Evolutionary conservation across 352 stramenopile species (phyloP).

Genomic region (Pythium sp.): DNA sequence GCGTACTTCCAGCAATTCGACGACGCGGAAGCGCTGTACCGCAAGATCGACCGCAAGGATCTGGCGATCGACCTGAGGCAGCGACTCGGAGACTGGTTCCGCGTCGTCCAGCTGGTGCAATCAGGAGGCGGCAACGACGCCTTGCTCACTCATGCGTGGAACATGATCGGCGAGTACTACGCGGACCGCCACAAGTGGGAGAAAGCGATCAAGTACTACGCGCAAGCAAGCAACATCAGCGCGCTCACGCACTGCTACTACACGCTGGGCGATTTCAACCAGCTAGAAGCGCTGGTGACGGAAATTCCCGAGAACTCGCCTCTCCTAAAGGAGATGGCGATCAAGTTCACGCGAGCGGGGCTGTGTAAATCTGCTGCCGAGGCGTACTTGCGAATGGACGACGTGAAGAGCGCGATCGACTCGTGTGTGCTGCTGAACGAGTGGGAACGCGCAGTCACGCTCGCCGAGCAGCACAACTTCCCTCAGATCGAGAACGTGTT

Average conservation of each 20-base stretch:
- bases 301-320: constrained; percentile 80
- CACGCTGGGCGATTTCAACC: constrained; percentile 84
- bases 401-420: constrained; percentile 92
- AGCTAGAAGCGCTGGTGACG: constrained; percentile 82
- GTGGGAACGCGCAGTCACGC: constrained; percentile 87
- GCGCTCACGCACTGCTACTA: constrained; percentile 90
- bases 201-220: constrained; percentile 92
- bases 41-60: constrained; percentile 94
- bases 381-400: constrained; percentile 85
- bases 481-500: constrained; percentile 93
- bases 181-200: constrained; percentile 89
- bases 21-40: constrained; percentile 89
- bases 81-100: constrained; percentile 90
- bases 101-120: constrained; percentile 86
- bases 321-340: constrained; percentile 81
- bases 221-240: constrained; percentile 71
- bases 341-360: constrained; percentile 87
- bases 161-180: constrained; percentile 92
- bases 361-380: constrained; percentile 81
- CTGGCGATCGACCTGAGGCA: constrained; percentile 90
- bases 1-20: constrained; percentile 92
- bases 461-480: constrained; percentile 91
- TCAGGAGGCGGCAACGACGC: constrained; percentile 78
- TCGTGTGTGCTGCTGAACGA: constrained; percentile 92
- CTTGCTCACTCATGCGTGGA: constrained; percentile 77